Base-by-base conservation (phyloP, 2,329 filamentous ascomycete genomes). In the Pyrenochaeta sp. region DNA sequence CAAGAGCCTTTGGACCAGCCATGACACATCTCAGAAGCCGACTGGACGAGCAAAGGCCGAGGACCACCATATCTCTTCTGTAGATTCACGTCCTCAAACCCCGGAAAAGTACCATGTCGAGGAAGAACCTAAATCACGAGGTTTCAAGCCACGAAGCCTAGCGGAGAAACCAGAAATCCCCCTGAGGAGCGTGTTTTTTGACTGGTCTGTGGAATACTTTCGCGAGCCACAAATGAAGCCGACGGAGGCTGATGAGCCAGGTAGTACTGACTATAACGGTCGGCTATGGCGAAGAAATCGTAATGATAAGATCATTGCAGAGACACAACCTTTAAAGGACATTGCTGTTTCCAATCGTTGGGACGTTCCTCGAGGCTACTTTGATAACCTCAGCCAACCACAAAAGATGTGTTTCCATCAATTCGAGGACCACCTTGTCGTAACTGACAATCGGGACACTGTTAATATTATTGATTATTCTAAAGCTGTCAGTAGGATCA, bases 211-310 rank as follows among this genome's bases (percentile, higher is more conserved):
- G 39, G 94, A 87, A 75, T 98, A 99, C 74, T 99, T 98, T 82
- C 91, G 93, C 27, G 93, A 98, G 75, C 95, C 95, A 29, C 95
- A 99, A 76, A 98, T 99, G 95, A 96, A 95, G 72, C 89, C 92
- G 2, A 93, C 90, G 52, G 95, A 99, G 73, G 91, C 93, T 20
- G 95, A 99, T 66, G 95, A 99, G 71, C 95, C 95, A 12, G 95
- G 95, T 30, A 97, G 92, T 69, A 91, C 91, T 14, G 93, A 98
- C 74, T 99, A 98, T 77, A 99, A 99, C 66, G 90, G 95, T 71
- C 87, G 95, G 14, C 81, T 99, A 2, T 99, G 95, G 95, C 85
- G 94, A 59, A 85, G 95, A 57, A 90, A 92, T 50, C 89, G 95
- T 37, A 99, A 99, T 68, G 95, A 99, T 75, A 89, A 85, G 54